Percentiles rank a stretch among this genome's conserved stretches.
These are phyloP conservation scores for Dryadomyces quercus-mongolicae DNA, from an alignment of 2,329 filamentous ascomycete species.

Conservation along the genomic window DNA sequence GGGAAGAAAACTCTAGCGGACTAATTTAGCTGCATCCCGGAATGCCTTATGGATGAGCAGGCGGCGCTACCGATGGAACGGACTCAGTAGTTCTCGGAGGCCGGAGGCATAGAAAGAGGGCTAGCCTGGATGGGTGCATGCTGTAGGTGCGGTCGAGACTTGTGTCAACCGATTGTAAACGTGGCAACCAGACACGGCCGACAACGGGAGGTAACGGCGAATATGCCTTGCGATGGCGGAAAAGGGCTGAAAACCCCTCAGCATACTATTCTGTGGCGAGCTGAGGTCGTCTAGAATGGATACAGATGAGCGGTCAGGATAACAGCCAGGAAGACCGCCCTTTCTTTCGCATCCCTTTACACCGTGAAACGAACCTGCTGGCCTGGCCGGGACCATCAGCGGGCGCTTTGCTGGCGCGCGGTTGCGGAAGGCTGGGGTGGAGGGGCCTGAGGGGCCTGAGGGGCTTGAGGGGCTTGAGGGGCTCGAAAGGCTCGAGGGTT, in stretches of 20 bases:
- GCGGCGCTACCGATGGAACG: neutral
- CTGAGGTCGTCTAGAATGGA: neutral
- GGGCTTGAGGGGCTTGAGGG: too few relatives aligned
- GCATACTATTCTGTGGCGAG: neutral
- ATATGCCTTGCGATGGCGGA: too few relatives aligned
- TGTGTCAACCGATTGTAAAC: neutral
- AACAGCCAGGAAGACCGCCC: too few relatives aligned
- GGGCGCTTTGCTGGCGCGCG: slow-evolving; percentile 4
- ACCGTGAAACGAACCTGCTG: neutral
- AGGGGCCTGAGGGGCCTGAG: too few relatives aligned
- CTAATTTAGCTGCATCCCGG: neutral
- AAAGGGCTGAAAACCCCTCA: neutral
- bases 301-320: neutral
- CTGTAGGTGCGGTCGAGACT: neutral
- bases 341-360: neutral
- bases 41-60: neutral
- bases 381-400: neutral
- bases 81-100: neutral
- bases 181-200: neutral
- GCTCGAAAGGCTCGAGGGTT: too few relatives aligned
- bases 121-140: neutral
- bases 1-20: neutral
- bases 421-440: slow-evolving; percentile 2
- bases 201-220: neutral
- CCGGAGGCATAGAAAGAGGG: neutral